Evolutionary conservation across 2,329 filamentous ascomycete genomes (phyloP).

Genomic region (Epichloe bromicola): DNA sequence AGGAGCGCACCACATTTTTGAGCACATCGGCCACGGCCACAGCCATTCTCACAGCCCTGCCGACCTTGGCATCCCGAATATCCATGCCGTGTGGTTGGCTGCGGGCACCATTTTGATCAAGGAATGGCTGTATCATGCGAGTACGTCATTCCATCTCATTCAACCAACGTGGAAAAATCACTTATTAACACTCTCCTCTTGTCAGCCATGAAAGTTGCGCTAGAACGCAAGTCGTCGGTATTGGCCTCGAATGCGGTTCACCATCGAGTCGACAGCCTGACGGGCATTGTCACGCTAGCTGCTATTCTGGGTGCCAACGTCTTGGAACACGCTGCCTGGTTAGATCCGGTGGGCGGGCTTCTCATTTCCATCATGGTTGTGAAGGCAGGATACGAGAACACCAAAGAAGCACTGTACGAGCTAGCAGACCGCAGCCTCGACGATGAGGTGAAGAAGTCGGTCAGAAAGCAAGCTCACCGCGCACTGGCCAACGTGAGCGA

Average conservation of each 20-base stretch:
- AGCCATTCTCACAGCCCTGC: conserved; percentile 43
- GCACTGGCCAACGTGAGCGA: conserved; percentile 42
- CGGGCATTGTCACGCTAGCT: conserved; percentile 80
- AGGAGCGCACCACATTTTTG: conserved; percentile 48
- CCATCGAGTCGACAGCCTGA: conserved; percentile 90
- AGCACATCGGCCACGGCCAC: conserved; percentile 51
- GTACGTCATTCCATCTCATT: conserved; percentile 42
- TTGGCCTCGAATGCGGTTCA: conserved; percentile 93
- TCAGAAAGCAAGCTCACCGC: conserved; percentile 51
- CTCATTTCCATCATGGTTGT: conserved; percentile 91
- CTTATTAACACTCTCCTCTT: neutral
- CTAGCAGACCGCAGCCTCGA: conserved; percentile 86
- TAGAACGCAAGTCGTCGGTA: conserved; percentile 87
- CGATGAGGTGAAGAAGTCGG: conserved; percentile 61
- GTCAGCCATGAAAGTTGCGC: conserved; percentile 84
- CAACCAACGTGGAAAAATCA: neutral
- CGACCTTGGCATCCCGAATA: conserved; percentile 50
- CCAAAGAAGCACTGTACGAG: conserved; percentile 67
- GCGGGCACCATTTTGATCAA: conserved; percentile 82
- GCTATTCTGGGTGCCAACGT: conserved; percentile 86
- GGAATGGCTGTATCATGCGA: conserved; percentile 94
- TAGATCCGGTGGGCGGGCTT: conserved; percentile 86
- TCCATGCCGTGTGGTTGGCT: conserved; percentile 92
- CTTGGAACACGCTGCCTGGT: conserved; percentile 73
- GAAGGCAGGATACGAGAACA: conserved; percentile 80